A percentile compares a stretch with the other conserved stretches of the same genome.
These are phyloP conservation scores for Warburgia ugandensis DNA, from an alignment of 164 flowering plant genomes.

Conservation along the genomic window DNA sequence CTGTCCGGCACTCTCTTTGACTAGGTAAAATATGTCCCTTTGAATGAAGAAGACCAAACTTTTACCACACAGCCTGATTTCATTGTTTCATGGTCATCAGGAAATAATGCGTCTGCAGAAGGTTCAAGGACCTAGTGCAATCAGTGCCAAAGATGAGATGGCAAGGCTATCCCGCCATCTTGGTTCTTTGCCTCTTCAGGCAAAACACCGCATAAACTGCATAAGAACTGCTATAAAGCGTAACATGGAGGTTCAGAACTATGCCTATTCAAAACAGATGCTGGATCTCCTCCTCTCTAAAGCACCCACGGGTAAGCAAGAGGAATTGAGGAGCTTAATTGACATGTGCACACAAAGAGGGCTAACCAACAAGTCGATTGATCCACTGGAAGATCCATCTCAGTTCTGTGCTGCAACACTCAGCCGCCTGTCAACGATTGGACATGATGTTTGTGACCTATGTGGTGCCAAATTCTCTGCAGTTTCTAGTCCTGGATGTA, in stretches of 20 bases:
- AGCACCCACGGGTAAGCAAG: slow-evolving; percentile 92
- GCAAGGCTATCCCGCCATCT: slow-evolving; percentile 93
- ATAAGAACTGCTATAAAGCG: slow-evolving; percentile 92
- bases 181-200: slow-evolving; percentile 87
- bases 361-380: slow-evolving; percentile 85
- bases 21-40: no score
- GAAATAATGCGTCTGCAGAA: slow-evolving; percentile 89
- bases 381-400: slow-evolving; percentile 94
- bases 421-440: slow-evolving; percentile 94
- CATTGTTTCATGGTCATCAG: slow-evolving; percentile 23
- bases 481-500: slow-evolving; percentile 88
- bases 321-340: slow-evolving; percentile 81
- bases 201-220: slow-evolving; percentile 91
- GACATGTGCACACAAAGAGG: slow-evolving; percentile 94
- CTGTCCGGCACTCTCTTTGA: no score
- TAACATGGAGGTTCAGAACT: slow-evolving; percentile 97
- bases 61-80: no score
- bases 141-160: slow-evolving; percentile 99
- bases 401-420: slow-evolving; percentile 96
- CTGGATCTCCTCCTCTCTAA: slow-evolving; percentile 87
- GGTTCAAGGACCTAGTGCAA: slow-evolving; percentile 89
- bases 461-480: slow-evolving; percentile 98
- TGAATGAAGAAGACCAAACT: no score
- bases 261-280: slow-evolving; percentile 92
- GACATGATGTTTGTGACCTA: slow-evolving; percentile 94